phyloP scores from a whole-genome alignment of 164 flowering plant species.

The Platanus orientalis region DNA sequence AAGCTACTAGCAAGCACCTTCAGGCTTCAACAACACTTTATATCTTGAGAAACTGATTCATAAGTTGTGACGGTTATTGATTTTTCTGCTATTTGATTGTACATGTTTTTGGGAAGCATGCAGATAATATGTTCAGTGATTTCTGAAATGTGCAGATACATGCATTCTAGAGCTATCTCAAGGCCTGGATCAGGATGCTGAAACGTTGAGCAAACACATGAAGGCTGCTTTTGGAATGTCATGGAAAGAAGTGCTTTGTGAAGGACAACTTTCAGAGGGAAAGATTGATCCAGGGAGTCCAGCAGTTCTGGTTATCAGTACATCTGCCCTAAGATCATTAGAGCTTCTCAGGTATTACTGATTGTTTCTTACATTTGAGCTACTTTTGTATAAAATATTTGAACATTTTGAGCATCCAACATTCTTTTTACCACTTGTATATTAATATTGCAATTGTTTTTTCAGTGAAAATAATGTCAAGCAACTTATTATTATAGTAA shows the following conservation, averaged over 20 bases:
- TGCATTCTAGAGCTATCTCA: constrained; percentile 50
- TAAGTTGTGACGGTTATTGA: not conserved
- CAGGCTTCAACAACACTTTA: too few relatives aligned
- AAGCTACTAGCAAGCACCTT: too few relatives aligned
- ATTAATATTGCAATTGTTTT: not conserved
- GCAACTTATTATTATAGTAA: not conserved
- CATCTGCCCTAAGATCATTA: constrained; percentile 74
- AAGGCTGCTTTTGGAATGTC: constrained; percentile 62
- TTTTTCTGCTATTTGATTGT: not conserved
- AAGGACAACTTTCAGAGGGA: constrained; percentile 48
- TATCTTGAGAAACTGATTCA: not conserved
- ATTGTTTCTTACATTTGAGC: not conserved
- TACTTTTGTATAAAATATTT: not conserved
- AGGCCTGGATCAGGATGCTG: constrained; percentile 38
- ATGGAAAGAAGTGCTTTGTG: constrained; percentile 67
- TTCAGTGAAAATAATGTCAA: not conserved
- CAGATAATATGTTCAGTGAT: not conserved
- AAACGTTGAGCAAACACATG: constrained; percentile 41
- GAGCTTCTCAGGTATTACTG: constrained; percentile 66
- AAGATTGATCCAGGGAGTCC: constrained; percentile 73
- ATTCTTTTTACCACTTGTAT: not conserved
- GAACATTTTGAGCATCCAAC: not conserved
- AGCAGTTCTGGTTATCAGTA: constrained; percentile 60
- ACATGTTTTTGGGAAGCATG: not conserved
- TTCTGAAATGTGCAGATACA: constrained; percentile 34